Conservation (phyloP, 2,329 filamentous ascomycete genomes). For the Xylariaceae sp. region DNA sequence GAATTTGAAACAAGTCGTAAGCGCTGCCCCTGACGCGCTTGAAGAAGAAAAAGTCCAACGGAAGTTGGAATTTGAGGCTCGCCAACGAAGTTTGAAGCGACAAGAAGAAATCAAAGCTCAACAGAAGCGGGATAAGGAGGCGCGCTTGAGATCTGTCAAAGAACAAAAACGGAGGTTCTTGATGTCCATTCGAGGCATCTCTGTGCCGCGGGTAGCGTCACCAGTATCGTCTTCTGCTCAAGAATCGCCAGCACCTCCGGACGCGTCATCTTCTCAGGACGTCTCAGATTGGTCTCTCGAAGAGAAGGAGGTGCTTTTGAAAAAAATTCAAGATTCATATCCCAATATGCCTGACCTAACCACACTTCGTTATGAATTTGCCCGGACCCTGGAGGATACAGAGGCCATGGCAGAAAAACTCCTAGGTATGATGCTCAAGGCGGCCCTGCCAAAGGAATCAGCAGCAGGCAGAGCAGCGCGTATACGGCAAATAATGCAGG, state of each 20-base stretch:
- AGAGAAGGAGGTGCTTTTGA: slow-evolving; percentile 30
- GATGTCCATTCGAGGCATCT: slow-evolving; percentile 23
- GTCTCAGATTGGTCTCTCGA: slow-evolving; percentile 29
- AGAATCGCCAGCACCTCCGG: slow-evolving; percentile 6
- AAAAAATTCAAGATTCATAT: slow-evolving; percentile 31
- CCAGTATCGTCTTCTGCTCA: slow-evolving; percentile 13
- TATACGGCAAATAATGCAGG: slow-evolving; percentile 22
- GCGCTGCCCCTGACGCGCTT: slow-evolving; percentile 24
- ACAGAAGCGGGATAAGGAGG: slow-evolving; percentile 18
- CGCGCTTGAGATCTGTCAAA: slow-evolving; percentile 10
- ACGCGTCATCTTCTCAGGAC: background rate
- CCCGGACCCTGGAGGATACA: slow-evolving; percentile 29
- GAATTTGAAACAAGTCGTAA: slow-evolving; percentile 14
- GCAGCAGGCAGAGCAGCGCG: slow-evolving; percentile 11
- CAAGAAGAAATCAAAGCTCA: slow-evolving; percentile 21
- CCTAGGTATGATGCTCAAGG: slow-evolving; percentile 29
- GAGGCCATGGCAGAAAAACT: slow-evolving; percentile 31
- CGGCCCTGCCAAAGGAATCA: slow-evolving; percentile 19
- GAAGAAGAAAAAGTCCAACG: slow-evolving; percentile 15
- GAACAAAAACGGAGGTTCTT: slow-evolving; percentile 30
- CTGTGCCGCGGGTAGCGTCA: slow-evolving; percentile 14
- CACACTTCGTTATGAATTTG: slow-evolving; percentile 23
- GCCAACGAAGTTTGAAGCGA: slow-evolving; percentile 10
- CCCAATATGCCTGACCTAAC: slow-evolving; percentile 28
- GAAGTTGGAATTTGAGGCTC: slow-evolving; percentile 6